Evolutionary conservation across 371 early-diverging fungal genomes (phyloP), one percentile per base, ranked within the genome.

Genomic region (Rhizopus arrhizus): DNA sequence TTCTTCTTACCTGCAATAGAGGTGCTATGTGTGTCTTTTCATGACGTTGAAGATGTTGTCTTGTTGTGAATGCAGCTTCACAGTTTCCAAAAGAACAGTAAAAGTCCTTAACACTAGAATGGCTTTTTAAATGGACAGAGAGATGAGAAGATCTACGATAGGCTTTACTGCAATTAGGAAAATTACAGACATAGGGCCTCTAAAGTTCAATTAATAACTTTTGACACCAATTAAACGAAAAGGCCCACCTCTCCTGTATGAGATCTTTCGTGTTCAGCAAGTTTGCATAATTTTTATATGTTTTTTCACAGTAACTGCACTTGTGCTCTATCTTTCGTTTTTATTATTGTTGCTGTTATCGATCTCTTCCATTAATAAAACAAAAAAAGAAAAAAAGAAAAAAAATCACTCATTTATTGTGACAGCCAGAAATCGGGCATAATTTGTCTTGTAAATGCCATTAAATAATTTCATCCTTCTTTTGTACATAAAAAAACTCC

Each of bases 201-300:
- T 80, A 53, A 32, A 42, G 29, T 38, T 48, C n/a, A 59, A 61
- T 32, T 54, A 31, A 45, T 56, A 15, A 40, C n/a, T 41, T 22
- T 56, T 5, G 16, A 33, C 11, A 45, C 16, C 16, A 29, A 47
- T 15, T 15, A 6, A 29, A 29, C 6, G 2, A 15, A 15, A 11
- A 15, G 51, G 6, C 66, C 46, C 69, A 87, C 87, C 72, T 88
- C 86, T 13, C 84, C 83, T 3, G 86, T 83, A 69, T 88, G 90
- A 1, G 74, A 62, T 34, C 80, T 76, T 35, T 78, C 73, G 61
- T 90, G 89, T 22, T 83, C 81, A 7, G 38, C 50, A 0, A 88
- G 71, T 56, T 84, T 78, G 10, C 81, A 73, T 1, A 79, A 75
- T 48, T 85, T 87, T 72, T 65, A 56, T 84, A 90, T 0, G 71